Percentiles rank a stretch among this genome's conserved stretches.
Conservation (phyloP, 1,284 basidiomycete species). For the Cerrena zonata region DNA sequence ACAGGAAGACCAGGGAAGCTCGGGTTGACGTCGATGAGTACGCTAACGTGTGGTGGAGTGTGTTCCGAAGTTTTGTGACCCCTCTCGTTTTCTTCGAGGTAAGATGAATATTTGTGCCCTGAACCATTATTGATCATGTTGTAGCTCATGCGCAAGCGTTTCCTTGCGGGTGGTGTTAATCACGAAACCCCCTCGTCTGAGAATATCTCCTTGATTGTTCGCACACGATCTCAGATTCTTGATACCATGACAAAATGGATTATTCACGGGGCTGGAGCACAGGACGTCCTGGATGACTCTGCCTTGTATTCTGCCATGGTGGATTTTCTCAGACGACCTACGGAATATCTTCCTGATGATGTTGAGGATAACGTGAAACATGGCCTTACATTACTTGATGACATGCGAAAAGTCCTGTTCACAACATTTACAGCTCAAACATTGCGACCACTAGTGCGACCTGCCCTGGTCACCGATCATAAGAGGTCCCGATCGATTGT, state of each 20-base stretch:
- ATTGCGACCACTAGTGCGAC: constrained; percentile 47
- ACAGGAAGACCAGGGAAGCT: constrained; percentile 64
- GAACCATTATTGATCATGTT: constrained; percentile 7
- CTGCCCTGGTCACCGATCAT: constrained; percentile 23
- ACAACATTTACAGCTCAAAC: constrained; percentile 52
- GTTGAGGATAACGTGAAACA: constrained; percentile 33
- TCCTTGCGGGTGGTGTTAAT: constrained; percentile 42
- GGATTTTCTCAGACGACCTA: constrained; percentile 43
- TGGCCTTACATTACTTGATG: constrained; percentile 42
- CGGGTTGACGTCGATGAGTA: constrained; percentile 68
- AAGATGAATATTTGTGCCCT: constrained; percentile 23
- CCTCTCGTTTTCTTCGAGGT: constrained; percentile 80
- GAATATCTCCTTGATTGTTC: constrained; percentile 24
- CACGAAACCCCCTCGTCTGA: constrained; percentile 15
- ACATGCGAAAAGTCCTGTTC: constrained; percentile 37
- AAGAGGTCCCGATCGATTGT: constrained; percentile 20
- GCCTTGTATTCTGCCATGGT: constrained; percentile 53
- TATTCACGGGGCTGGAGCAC: constrained; percentile 60
- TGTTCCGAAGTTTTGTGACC: constrained; percentile 72
- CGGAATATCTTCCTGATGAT: constrained; percentile 18
- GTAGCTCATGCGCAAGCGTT: constrained; percentile 70
- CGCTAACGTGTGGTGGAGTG: constrained; percentile 70
- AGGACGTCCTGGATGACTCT: constrained; percentile 67
- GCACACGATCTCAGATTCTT: constrained; percentile 51
- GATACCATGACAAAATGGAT: constrained; percentile 67